phyloP scores from a whole-genome alignment of 768 basidiomycete genomes.

The Saitozyma sp. region DNA sequence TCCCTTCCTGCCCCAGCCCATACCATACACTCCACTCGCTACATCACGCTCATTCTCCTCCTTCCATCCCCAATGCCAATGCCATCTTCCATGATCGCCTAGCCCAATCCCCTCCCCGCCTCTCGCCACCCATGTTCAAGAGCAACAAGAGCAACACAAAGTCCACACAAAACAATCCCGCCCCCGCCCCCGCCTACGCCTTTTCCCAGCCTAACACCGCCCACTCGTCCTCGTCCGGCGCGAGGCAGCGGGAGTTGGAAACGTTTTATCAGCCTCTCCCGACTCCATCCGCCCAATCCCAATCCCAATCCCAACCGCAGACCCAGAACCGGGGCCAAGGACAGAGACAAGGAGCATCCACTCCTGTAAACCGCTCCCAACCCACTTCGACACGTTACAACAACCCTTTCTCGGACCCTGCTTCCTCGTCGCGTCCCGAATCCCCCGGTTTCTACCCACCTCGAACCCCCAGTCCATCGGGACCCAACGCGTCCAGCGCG shows the following conservation, averaged over 20 bases:
- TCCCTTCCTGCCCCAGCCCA: no score
- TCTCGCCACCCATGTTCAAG: constrained; percentile 14
- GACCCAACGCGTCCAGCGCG: background rate
- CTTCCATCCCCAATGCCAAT: no score
- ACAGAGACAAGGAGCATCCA: no score
- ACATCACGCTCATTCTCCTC: no score
- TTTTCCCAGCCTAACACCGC: constrained; percentile 16
- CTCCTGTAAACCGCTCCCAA: no score
- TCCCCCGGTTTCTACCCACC: background rate
- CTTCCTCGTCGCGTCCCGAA: background rate
- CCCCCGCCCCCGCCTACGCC: constrained; percentile 12
- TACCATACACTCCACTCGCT: no score
- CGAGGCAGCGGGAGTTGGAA: constrained; percentile 16
- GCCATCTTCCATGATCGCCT: no score
- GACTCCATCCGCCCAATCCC: background rate
- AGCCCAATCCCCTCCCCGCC: background rate
- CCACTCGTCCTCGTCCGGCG: constrained; percentile 10
- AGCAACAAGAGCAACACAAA: background rate
- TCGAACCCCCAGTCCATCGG: background rate
- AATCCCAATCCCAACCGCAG: no score
- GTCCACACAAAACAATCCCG: constrained; percentile 4
- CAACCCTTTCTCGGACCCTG: constrained; percentile 2
- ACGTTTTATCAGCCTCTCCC: constrained; percentile 27
- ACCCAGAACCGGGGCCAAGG: no score
- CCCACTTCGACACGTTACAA: background rate